Percentiles rank a stretch among this genome's conserved stretches.
These are phyloP conservation scores for Cryptococcus sp. DNA, from an alignment of 1,284 basidiomycete species.

Conservation along the genomic window DNA sequence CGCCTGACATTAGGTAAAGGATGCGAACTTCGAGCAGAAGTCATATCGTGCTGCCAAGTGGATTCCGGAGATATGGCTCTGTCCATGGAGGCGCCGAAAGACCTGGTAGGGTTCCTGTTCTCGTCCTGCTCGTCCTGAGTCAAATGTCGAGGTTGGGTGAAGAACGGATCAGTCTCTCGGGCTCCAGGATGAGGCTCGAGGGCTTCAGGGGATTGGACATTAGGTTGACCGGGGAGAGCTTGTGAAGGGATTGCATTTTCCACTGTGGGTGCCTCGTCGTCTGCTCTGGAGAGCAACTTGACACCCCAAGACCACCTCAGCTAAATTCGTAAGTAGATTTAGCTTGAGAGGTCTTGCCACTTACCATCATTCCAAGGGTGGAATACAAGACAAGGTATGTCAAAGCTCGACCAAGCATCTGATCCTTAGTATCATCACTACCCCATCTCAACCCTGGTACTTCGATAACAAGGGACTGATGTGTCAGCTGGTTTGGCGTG, in stretches of 20 bases:
- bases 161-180: slow-evolving; percentile 38
- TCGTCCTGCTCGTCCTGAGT: slow-evolving; percentile 18
- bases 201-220: slow-evolving; percentile 27
- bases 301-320: slow-evolving; percentile 88
- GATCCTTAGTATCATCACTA: slow-evolving; percentile 69
- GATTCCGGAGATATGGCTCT: slow-evolving; percentile 21
- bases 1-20: neutral
- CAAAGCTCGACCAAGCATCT: slow-evolving; percentile 86
- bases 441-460: slow-evolving; percentile 81
- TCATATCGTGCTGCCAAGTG: slow-evolving; percentile 22
- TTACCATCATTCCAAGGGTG: slow-evolving; percentile 85
- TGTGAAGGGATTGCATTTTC: slow-evolving; percentile 5
- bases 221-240: slow-evolving; percentile 7
- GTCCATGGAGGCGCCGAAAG: slow-evolving; percentile 3
- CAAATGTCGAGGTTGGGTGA: slow-evolving; percentile 15
- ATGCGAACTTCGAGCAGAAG: neutral
- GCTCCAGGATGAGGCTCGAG: slow-evolving; percentile 26
- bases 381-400: slow-evolving; percentile 90
- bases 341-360: slow-evolving; percentile 31
- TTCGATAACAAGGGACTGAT: slow-evolving; percentile 76
- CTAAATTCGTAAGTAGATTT: slow-evolving; percentile 43
- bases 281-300: slow-evolving; percentile 66
- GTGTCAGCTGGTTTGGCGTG: neutral
- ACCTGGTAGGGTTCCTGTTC: slow-evolving; percentile 10
- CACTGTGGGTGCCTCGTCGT: slow-evolving; percentile 51